Conservation (phyloP, 306 rosid species). For the Crotalaria pallida region DNA sequence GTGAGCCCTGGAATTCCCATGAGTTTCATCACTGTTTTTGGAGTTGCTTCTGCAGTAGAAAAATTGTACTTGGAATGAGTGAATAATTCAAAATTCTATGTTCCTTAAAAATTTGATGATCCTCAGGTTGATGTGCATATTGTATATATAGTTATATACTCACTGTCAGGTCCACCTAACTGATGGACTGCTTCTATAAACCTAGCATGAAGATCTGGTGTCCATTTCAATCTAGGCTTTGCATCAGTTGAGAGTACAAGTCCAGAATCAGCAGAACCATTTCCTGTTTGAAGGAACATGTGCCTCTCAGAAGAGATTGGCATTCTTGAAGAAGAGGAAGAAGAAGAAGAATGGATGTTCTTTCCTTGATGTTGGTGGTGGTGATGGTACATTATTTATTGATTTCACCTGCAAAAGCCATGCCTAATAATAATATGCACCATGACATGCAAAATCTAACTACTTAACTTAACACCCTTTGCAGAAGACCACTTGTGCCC, state of each 20-base stretch:
- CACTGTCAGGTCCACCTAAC: slow-evolving; percentile 88
- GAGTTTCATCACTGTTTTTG: slow-evolving; percentile 89
- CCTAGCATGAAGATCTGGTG: slow-evolving; percentile 79
- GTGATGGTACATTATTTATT: slow-evolving; percentile 52
- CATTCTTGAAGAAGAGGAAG: slow-evolving; percentile 58
- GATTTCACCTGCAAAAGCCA: background rate
- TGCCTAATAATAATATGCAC: background rate
- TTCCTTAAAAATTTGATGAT: background rate
- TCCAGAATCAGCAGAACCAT: slow-evolving; percentile 58
- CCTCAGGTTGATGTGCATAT: background rate
- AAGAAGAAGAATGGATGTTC: slow-evolving; percentile 50
- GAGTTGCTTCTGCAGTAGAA: slow-evolving; percentile 75
- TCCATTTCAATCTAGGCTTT: slow-evolving; percentile 87
- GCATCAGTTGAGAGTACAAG: slow-evolving; percentile 94
- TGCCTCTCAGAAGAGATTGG: slow-evolving; percentile 53
- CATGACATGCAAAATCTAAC: slow-evolving; percentile 1
- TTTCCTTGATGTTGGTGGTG: slow-evolving; percentile 60
- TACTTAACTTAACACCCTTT: background rate
- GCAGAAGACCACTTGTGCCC: slow-evolving; percentile 8
- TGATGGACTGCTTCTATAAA: slow-evolving; percentile 80
- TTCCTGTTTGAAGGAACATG: slow-evolving; percentile 53
- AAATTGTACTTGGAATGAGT: background rate
- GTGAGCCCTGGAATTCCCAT: slow-evolving; percentile 91
- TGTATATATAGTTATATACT: too few relatives aligned
- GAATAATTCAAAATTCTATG: slow-evolving; percentile 1